Evolutionary conservation across 2,329 filamentous ascomycete genomes (phyloP), one percentile per base, ranked within the genome.

Genomic region (Ophiosphaerella narmari): DNA sequence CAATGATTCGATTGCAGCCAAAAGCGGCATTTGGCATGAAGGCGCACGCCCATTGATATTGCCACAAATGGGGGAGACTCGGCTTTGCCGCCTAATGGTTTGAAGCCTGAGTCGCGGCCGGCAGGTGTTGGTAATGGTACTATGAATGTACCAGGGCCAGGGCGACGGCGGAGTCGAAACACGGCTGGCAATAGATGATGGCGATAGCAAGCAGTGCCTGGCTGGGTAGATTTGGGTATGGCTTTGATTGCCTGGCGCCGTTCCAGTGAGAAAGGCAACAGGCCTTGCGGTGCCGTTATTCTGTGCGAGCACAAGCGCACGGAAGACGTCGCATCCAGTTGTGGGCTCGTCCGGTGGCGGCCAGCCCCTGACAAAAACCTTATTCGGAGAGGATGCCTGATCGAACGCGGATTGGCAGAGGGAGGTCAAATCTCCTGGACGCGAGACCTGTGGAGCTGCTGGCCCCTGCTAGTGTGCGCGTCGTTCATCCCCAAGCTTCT

Each of bases 361-460:
- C 53, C 59, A 62, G 56, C 68, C 66, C 62, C 67, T 68, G 64
- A 63, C 53, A 51, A 57, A 29, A 60, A 40, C 59, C 53, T 59
- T 62, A 63, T 57, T 52, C 61, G 33, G 52, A 54, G 55, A 54
- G 55, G 50, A 54, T 55, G 59, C 57, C 65, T 64, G 57, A 49
- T 49, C 35, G 45, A 46, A 44, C 50, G 50, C 55, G 57, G 59
- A 66, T 62, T 62, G 60, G 64, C 66, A 71, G 59, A 64, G 62
- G 59, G 57, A 39, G 45, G 55, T 49, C 55, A 56, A 52, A 70
- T 70, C 68, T 70, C 65, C 59, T 63, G 54, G 59, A 70, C 66
- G 62, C 66, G 66, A 70, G 60, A 61, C 63, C 66, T 66, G 62
- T 65, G 62, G 60, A 65, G 57, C 32, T 18, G n/a, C 60, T 53